Conservation (phyloP, 108 stramenopile genomes). For the Phaeodactylum tricornutum region DNA sequence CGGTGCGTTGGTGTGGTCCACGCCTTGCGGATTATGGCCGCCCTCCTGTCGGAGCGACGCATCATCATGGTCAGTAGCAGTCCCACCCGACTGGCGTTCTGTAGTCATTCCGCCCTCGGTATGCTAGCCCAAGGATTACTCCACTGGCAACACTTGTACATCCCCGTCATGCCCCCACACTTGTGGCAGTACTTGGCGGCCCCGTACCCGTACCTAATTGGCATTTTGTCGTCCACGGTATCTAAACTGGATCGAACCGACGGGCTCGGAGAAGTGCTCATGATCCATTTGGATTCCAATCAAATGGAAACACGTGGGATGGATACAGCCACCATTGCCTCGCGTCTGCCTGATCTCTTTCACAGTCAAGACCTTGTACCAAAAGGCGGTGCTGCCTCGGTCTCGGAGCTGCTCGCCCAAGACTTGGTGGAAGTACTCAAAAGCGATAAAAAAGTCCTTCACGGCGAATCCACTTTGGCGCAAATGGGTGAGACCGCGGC, state of each 20-base stretch:
- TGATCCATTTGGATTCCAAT: conserved; percentile 64
- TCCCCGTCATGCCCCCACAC: conserved; percentile 76
- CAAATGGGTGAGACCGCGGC: conserved; percentile 35
- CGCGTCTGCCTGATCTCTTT: conserved; percentile 41
- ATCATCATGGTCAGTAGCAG: conserved; percentile 55
- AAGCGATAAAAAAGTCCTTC: conserved; percentile 49
- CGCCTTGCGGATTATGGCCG: conserved; percentile 58
- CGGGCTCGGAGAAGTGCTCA: conserved; percentile 66
- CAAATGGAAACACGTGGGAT: conserved; percentile 63
- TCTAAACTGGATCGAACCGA: conserved; percentile 24
- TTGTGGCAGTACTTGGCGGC: conserved; percentile 52
- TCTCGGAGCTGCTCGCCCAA: conserved; percentile 56
- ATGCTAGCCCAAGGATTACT: conserved; percentile 65
- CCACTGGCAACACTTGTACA: conserved; percentile 69
- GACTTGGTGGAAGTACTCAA: conserved; percentile 71
- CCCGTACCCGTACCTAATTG: conserved; percentile 68
- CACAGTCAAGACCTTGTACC: conserved; percentile 5
- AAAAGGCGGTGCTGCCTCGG: conserved; percentile 7
- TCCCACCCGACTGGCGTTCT: conserved; percentile 58
- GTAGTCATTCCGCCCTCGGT: conserved; percentile 55
- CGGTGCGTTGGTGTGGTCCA: conserved; percentile 58
- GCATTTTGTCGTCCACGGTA: conserved; percentile 25
- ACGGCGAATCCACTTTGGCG: conserved; percentile 37
- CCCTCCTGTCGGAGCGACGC: conserved; percentile 66
- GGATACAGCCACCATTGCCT: conserved; percentile 15